Conservation (phyloP, 2,329 filamentous ascomycete species). For the Phialophora expanda region DNA sequence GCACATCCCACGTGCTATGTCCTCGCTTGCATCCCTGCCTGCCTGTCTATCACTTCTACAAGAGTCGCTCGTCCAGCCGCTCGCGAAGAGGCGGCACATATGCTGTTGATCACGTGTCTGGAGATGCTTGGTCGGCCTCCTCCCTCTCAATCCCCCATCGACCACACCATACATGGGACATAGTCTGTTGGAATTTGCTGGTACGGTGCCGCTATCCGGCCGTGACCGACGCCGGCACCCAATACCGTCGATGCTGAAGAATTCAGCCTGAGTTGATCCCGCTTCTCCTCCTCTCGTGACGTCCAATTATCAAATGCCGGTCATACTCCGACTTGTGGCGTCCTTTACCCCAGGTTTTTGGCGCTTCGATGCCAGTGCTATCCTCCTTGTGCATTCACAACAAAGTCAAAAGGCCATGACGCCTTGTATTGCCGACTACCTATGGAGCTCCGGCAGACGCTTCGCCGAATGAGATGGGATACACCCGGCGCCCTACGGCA, state of each 20-base stretch:
- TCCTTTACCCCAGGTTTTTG: slow-evolving; percentile 20
- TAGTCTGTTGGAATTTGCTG: neutral
- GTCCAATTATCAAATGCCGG: slow-evolving; percentile 11
- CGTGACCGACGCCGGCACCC: neutral
- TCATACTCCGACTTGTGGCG: slow-evolving; percentile 13
- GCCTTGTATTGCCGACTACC: neutral
- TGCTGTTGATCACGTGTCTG: neutral
- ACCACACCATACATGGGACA: neutral
- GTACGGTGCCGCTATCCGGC: slow-evolving; percentile 11
- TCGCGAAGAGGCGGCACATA: neutral
- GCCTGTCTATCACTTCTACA: neutral
- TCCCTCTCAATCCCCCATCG: neutral
- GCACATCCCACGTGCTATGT: neutral
- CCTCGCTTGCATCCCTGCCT: neutral
- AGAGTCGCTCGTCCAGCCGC: neutral
- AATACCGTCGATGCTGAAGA: slow-evolving; percentile 8
- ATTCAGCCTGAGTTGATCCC: slow-evolving; percentile 14
- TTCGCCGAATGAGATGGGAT: neutral
- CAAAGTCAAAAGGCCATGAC: slow-evolving; percentile 3
- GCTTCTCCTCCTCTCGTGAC: slow-evolving; percentile 4
- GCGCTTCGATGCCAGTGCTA: neutral
- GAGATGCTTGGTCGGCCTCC: neutral
- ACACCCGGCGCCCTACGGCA: slow-evolving; percentile 8
- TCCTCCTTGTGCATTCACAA: neutral
- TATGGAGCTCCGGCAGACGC: neutral